These are phyloP conservation scores for Zizania latifolia DNA, from an alignment of 176 grass and related monocot species.

Conservation along the genomic window DNA sequence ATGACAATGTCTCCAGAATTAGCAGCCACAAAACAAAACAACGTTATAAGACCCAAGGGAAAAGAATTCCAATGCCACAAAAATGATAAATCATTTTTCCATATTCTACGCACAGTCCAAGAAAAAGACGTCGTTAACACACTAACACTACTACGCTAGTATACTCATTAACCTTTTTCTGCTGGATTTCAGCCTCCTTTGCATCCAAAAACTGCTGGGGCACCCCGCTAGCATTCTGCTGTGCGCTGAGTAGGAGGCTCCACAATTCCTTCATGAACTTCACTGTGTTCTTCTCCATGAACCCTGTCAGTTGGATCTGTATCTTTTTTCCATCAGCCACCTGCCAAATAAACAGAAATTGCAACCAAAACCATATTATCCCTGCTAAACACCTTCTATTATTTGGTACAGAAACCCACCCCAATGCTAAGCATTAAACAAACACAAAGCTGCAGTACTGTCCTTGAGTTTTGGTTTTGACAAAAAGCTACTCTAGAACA, in stretches of 20 bases:
- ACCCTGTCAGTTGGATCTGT: slow-evolving; percentile 92
- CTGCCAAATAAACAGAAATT: slow-evolving; percentile 30
- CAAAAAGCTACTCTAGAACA: neutral
- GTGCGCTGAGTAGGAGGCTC: slow-evolving; percentile 69
- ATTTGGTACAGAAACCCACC: neutral
- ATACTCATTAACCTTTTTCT: slow-evolving; percentile 58
- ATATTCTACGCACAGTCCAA: neutral
- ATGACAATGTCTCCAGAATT: neutral
- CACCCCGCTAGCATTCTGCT: slow-evolving; percentile 90
- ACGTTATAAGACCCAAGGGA: neutral
- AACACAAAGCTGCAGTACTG: neutral
- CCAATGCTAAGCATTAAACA: neutral
- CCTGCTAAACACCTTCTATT: neutral
- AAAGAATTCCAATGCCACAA: neutral
- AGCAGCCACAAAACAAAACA: neutral
- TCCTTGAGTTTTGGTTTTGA: neutral
- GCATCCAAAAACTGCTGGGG: slow-evolving; percentile 97
- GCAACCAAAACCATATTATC: neutral
- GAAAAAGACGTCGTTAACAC: neutral
- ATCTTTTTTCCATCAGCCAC: slow-evolving; percentile 87
- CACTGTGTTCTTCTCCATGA: slow-evolving; percentile 96
- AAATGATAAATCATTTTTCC: neutral
- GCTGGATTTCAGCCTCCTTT: slow-evolving; percentile 78
- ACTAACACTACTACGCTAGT: too few relatives aligned
- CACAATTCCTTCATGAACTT: slow-evolving; percentile 99